Conservation (phyloP, 192 early-diverging fungal genomes). For the Radiomyces spectabilis region DNA sequence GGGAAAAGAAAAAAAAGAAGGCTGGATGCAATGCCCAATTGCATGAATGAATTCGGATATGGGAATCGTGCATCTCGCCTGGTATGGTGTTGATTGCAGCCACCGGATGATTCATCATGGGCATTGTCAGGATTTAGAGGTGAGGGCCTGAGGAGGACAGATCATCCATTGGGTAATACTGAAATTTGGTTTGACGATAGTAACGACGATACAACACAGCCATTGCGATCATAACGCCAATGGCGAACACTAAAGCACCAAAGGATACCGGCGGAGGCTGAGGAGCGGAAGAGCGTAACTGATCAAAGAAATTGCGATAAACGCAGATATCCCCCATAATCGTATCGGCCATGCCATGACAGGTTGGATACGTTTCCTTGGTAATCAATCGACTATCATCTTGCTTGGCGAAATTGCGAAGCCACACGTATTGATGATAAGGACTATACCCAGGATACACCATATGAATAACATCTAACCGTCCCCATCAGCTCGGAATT, state of each 20-base stretch:
- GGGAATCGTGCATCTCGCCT: too few relatives aligned
- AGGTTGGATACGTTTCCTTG: not conserved
- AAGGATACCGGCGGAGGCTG: too few relatives aligned
- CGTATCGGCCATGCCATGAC: not conserved
- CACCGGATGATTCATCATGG: too few relatives aligned
- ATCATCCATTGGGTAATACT: slow-evolving; percentile 6
- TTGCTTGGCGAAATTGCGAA: slow-evolving; percentile 1
- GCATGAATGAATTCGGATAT: too few relatives aligned
- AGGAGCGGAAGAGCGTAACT: not conserved
- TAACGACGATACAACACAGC: not conserved
- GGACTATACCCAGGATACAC: not conserved
- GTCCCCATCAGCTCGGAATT: too few relatives aligned
- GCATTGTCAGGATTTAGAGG: too few relatives aligned
- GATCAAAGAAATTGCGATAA: not conserved
- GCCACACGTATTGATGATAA: not conserved
- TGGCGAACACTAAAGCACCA: too few relatives aligned
- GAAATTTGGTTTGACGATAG: not conserved
- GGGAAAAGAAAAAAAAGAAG: too few relatives aligned
- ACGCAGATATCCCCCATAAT: not conserved
- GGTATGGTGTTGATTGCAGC: too few relatives aligned
- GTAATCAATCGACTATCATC: not conserved
- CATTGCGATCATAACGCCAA: not conserved
- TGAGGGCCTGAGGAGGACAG: too few relatives aligned
- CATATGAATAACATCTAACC: not conserved
- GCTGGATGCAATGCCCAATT: too few relatives aligned